Evolutionary conservation across 1,284 basidiomycete genomes (phyloP).

Genomic region (Sparassis latifolia): DNA sequence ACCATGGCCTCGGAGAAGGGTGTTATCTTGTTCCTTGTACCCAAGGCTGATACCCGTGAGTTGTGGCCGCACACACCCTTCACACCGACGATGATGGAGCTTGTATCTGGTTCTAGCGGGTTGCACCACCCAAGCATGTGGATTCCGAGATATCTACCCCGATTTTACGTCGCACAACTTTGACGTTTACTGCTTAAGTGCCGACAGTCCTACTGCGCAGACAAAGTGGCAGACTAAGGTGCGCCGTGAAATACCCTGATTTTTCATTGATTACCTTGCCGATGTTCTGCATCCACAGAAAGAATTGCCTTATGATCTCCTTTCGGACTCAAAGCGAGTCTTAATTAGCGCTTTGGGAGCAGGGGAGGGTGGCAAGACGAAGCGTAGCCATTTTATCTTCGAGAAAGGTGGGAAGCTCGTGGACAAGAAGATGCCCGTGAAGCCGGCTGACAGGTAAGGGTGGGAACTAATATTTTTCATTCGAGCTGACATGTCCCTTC

Average conservation of each 20-base stretch:
- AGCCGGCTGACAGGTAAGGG: slow-evolving; percentile 71
- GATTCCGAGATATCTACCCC: slow-evolving; percentile 76
- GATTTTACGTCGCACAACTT: slow-evolving; percentile 69
- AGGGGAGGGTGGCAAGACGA: slow-evolving; percentile 73
- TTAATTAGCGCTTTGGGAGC: slow-evolving; percentile 83
- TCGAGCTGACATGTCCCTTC: neutral
- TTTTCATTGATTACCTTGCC: neutral
- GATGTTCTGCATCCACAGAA: slow-evolving; percentile 41
- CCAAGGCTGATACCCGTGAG: slow-evolving; percentile 81
- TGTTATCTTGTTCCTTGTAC: slow-evolving; percentile 77
- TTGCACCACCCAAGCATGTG: slow-evolving; percentile 86
- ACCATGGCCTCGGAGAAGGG: slow-evolving; percentile 63
- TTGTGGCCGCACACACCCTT: slow-evolving; percentile 8
- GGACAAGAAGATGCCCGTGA: slow-evolving; percentile 78
- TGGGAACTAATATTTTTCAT: neutral
- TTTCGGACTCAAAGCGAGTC: slow-evolving; percentile 81
- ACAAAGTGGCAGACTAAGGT: slow-evolving; percentile 82
- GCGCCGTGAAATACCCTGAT: slow-evolving; percentile 14
- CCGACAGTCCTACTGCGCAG: slow-evolving; percentile 75
- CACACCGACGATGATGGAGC: neutral
- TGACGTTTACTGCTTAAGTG: slow-evolving; percentile 81
- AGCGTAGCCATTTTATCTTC: slow-evolving; percentile 88
- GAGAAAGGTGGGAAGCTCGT: slow-evolving; percentile 83
- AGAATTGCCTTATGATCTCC: slow-evolving; percentile 74
- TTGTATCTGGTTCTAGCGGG: slow-evolving; percentile 45